Evolutionary conservation across 23 red algal species (phyloP), one percentile per base, ranked within the genome.

Genomic region (Gracilaria caudata): DNA sequence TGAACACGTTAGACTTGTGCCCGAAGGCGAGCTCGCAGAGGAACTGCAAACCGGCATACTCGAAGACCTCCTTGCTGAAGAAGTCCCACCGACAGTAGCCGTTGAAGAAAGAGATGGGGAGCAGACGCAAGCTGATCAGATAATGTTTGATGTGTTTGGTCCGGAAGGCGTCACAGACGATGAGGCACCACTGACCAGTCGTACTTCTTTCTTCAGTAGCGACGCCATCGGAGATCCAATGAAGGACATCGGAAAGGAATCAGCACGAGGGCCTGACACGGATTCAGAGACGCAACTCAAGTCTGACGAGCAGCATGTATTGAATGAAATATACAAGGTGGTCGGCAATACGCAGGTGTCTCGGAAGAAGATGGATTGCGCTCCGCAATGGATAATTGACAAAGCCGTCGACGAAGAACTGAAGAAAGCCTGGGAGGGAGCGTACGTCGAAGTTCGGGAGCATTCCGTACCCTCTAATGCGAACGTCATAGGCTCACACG

Each of bases 131-230:
- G 61, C 36, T 7, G 81, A 55, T 24, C 81, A 84, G 57, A 84
- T 84, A 30, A 84, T 70, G 81, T 46, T 84, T 9, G 81, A 84
- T 54, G 55, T 84, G 3, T 84, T 72, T 71, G 81, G 81, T 3
- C 64, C 77, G 55, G 60, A 75, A 17, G 65, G 44, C 1, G 51
- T 24, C 1, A 17, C 24, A 0, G 51, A 80, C n/a, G n/a, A 7
- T 6, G 49, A 43, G 5, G 3, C 40, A 75, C 0, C 34, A 24
- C 7, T 34, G 0, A 3, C 39, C 1, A 29, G 10, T 3, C 70
- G 70, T 2, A 24, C 37, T 28, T 68, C 80, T 20, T 86, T 86
- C 44, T 51, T 74, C 46, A 74, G 59, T 33, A 86, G 7, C 20
- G 17, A 20, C 14, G 61, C 46, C 20, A 17, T 59, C 37, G 84